Base-by-base conservation (phyloP, 768 basidiomycete genomes). In the Collybia sordida region DNA sequence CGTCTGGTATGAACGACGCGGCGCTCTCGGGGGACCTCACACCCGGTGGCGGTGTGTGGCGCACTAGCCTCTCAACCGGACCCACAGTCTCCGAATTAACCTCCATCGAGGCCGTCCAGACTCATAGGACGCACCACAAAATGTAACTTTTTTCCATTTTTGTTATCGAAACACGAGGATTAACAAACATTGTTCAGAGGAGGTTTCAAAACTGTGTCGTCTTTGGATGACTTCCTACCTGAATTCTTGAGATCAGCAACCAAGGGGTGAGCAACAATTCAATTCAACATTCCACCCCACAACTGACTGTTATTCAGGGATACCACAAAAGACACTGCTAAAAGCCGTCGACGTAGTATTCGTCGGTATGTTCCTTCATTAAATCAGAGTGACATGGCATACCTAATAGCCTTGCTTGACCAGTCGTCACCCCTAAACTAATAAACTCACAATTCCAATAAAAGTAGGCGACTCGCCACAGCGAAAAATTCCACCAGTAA, bases 241-340 rank as follows among this genome's bases (percentile, higher is more conserved):
- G 37, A 48, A 17, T 53, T 49, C 45, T 28, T 58, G 22, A 53
- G 37, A 24, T 53, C 22, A n/a, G 15, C 52, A 3, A 52, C 46
- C 4, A 56, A 46, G 38, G 38, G 49, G 42, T 55, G 31, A 31
- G 31, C 14, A 11, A 14, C 14, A 31, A 14, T 14, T 14, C 31
- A 4, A 14, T 31, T 31, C 11, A 5, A 5, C 6, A 5, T 27
- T 11, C 27, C 11, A 3, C 31, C 14, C 14, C 14, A 31, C 14
- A 3, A 14, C 31, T 31, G 14, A 31, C 9, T 31, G 31, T 31
- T 31, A 6, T 2, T 31, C 9, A 31, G 31, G 11, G 31, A 31
- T 31, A 12, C 9, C 14, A 11, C 9, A 7, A 31, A 14, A 31
- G 31, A 31, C 11, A 31, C 14, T 3, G 9, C 31, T 14, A 31